Conservation (phyloP, 805 yeast genomes). For the Ogataea chonburiensis region DNA sequence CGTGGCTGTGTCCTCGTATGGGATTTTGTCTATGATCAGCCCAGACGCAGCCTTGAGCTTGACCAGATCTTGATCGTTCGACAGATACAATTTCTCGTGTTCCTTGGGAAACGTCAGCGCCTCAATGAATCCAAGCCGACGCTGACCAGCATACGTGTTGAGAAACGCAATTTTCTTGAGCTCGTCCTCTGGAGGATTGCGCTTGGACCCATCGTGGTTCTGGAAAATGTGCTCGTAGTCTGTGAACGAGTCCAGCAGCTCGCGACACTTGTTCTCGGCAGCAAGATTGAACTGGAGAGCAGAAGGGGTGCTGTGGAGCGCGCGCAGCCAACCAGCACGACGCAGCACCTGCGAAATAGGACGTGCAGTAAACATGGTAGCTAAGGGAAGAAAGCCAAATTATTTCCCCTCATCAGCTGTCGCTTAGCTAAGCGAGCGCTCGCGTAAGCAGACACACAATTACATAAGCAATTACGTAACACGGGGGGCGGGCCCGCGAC, state of each 20-base stretch:
- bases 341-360: no score
- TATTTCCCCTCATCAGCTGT: no score
- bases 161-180: conserved; percentile 70
- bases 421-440: no score
- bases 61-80: conserved; percentile 60
- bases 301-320: no score
- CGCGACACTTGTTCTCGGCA: conserved; percentile 61
- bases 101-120: conserved; percentile 48
- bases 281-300: conserved; percentile 43
- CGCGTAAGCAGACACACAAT: no score
- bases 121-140: conserved; percentile 53
- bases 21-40: conserved; percentile 76
- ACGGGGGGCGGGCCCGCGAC: no score
- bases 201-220: conserved; percentile 72
- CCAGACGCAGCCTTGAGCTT: conserved; percentile 58
- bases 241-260: conserved; percentile 60
- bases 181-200: conserved; percentile 69
- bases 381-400: no score
- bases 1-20: conserved; percentile 73
- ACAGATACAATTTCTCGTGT: conserved; percentile 50
- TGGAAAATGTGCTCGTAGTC: conserved; percentile 65
- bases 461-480: no score
- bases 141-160: conserved; percentile 54
- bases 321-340: no score
- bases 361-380: no score